These are phyloP conservation scores for Postia placenta DNA, from an alignment of 768 basidiomycete genomes.

Conservation along the genomic window DNA sequence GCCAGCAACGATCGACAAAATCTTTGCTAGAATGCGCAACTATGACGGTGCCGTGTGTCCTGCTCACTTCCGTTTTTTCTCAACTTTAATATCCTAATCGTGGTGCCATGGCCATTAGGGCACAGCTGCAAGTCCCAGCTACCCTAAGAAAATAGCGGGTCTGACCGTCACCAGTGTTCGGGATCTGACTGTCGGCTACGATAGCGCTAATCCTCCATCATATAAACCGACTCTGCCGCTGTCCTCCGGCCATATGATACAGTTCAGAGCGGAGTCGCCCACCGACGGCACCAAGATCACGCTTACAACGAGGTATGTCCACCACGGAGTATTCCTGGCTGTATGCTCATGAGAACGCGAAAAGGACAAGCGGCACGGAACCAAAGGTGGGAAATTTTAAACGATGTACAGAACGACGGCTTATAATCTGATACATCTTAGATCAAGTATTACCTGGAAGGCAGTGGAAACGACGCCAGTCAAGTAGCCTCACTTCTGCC, in stretches of 20 bases:
- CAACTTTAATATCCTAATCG: background rate
- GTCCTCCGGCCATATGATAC: constrained; percentile 83
- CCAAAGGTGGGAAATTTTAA: constrained; percentile 54
- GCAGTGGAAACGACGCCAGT: constrained; percentile 48
- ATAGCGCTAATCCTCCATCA: constrained; percentile 65
- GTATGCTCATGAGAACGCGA: background rate
- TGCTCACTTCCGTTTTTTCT: background rate
- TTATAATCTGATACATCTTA: constrained; percentile 13
- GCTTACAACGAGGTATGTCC: constrained; percentile 60
- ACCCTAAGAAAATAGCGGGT: constrained; percentile 57
- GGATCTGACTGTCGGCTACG: constrained; percentile 75
- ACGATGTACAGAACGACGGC: background rate
- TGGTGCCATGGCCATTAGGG: constrained; percentile 3
- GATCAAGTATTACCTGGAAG: constrained; percentile 92
- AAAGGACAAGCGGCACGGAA: constrained; percentile 83
- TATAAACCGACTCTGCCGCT: constrained; percentile 58
- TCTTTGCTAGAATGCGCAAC: constrained; percentile 63
- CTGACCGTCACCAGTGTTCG: constrained; percentile 56
- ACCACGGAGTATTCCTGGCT: background rate
- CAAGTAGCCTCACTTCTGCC: constrained; percentile 45
- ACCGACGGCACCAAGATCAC: constrained; percentile 43
- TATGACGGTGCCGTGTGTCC: constrained; percentile 36
- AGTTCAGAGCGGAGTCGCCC: constrained; percentile 52
- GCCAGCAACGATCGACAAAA: constrained; percentile 53
- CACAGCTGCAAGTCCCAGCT: constrained; percentile 30